Conservation (phyloP, 495 filamentous ascomycete species). For the Cryomyces minteri region DNA sequence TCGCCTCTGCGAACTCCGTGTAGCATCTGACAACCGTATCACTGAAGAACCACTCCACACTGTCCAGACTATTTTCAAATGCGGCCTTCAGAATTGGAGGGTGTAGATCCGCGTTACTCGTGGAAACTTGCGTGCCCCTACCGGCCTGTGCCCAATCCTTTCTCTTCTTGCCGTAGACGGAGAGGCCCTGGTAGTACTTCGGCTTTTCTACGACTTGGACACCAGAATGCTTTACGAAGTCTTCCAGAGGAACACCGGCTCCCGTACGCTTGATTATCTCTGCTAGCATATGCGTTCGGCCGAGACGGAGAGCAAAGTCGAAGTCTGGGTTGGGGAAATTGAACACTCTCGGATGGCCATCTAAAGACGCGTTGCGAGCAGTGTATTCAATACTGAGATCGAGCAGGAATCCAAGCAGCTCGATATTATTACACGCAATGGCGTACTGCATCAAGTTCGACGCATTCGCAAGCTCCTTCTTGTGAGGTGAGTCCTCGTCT, state of each 20-base stretch:
- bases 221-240: slow-evolving; percentile 39
- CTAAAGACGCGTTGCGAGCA: no score
- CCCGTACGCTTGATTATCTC: slow-evolving; percentile 35
- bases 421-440: slow-evolving; percentile 20
- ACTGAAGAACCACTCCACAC: slow-evolving; percentile 51
- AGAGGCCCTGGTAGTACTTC: slow-evolving; percentile 51
- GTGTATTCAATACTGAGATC: slow-evolving; percentile 19
- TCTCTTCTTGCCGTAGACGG: slow-evolving; percentile 53
- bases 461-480: slow-evolving; percentile 12
- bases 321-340: background rate
- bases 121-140: slow-evolving; percentile 14
- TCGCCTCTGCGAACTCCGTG: slow-evolving; percentile 37
- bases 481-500: slow-evolving; percentile 4
- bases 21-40: slow-evolving; percentile 44
- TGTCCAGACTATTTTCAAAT: slow-evolving; percentile 32
- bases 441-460: slow-evolving; percentile 18
- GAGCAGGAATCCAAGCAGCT: slow-evolving; percentile 28
- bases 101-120: background rate
- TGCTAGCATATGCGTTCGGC: slow-evolving; percentile 25
- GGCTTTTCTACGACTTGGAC: slow-evolving; percentile 38
- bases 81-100: slow-evolving; percentile 45
- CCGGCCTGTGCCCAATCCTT: slow-evolving; percentile 41
- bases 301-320: slow-evolving; percentile 22
- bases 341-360: slow-evolving; percentile 1
- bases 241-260: slow-evolving; percentile 44